Evolutionary conservation across 2,329 filamentous ascomycete genomes (phyloP).

Genomic region (Fonsecaea monophora): DNA sequence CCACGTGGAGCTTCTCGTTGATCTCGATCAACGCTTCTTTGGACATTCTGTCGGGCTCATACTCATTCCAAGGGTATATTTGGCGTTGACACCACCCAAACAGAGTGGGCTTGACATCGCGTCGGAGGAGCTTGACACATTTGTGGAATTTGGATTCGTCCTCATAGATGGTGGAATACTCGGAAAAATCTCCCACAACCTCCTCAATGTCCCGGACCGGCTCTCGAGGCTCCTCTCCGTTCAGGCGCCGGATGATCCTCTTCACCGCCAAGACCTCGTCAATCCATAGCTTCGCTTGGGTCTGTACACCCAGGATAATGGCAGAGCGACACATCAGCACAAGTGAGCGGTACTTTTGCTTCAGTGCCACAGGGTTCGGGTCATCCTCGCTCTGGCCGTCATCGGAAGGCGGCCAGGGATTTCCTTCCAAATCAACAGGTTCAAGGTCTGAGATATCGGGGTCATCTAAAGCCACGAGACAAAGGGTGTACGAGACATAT

Average conservation of each 20-base stretch:
- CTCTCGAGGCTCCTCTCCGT: slow-evolving; percentile 5
- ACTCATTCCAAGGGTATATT: slow-evolving; percentile 68
- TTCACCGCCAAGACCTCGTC: slow-evolving; percentile 26
- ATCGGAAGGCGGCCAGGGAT: slow-evolving; percentile 38
- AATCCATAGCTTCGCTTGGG: slow-evolving; percentile 31
- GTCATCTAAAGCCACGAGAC: slow-evolving; percentile 65
- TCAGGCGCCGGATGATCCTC: not conserved
- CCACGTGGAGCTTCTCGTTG: slow-evolving; percentile 69
- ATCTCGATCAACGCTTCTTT: slow-evolving; percentile 67
- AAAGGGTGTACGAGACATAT: slow-evolving; percentile 85
- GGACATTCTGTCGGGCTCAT: slow-evolving; percentile 65
- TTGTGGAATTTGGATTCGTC: slow-evolving; percentile 19
- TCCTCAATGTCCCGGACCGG: slow-evolving; percentile 10
- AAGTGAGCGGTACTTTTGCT: slow-evolving; percentile 28
- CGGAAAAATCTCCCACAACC: slow-evolving; percentile 50
- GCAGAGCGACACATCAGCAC: slow-evolving; percentile 31
- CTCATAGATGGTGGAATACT: slow-evolving; percentile 47
- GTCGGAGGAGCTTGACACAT: slow-evolving; percentile 13
- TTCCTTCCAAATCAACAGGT: slow-evolving; percentile 54
- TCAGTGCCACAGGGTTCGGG: slow-evolving; percentile 45
- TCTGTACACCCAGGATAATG: slow-evolving; percentile 27
- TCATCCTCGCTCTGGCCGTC: slow-evolving; percentile 48
- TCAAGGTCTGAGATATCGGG: slow-evolving; percentile 82
- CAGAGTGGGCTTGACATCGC: slow-evolving; percentile 15
- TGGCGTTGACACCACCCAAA: slow-evolving; percentile 57